These are phyloP conservation scores for Trametes meyenii DNA, from an alignment of 768 basidiomycete species.

Conservation along the genomic window DNA sequence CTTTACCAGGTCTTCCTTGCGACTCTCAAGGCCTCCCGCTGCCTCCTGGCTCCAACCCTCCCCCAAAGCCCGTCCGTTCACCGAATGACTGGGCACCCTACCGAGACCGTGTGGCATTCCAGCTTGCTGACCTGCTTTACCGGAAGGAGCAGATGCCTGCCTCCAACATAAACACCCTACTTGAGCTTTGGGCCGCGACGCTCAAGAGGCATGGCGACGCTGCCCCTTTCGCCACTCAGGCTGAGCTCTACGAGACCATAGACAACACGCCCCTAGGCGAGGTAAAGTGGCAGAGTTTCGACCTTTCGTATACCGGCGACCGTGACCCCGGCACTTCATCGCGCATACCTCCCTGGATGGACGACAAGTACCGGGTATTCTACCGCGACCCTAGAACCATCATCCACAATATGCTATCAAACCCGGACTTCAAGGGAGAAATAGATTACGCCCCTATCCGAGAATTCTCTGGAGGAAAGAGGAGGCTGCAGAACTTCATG, in stretches of 20 bases:
- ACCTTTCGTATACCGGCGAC: too few species aligned
- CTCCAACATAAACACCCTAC: slow-evolving; percentile 28
- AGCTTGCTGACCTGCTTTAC: slow-evolving; percentile 23
- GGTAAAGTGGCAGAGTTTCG: too few species aligned
- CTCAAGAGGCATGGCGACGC: slow-evolving; percentile 3
- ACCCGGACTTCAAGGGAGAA: slow-evolving; percentile 27
- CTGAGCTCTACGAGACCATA: slow-evolving; percentile 39
- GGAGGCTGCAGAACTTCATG: slow-evolving; percentile 29
- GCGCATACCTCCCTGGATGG: too few species aligned
- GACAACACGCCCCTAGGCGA: slow-evolving; percentile 39
- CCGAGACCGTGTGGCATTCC: too few species aligned
- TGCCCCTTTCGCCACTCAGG: slow-evolving; percentile 32
- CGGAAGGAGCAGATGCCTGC: slow-evolving; percentile 15
- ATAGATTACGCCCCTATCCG: too few species aligned
- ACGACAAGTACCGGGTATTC: slow-evolving; percentile 33
- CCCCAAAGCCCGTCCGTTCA: too few species aligned
- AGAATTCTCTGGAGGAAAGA: too few species aligned
- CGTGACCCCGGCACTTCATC: too few species aligned
- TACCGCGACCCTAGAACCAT: slow-evolving; percentile 23
- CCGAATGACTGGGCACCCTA: too few species aligned
- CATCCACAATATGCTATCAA: slow-evolving; percentile 28
- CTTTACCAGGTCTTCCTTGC: too few species aligned
- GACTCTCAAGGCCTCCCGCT: too few species aligned
- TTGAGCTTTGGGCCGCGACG: slow-evolving; percentile 23
- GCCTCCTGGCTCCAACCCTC: too few species aligned